Evolutionary conservation across 169 alveolate species (phyloP).

Genomic region (Plasmodium vinckei): DNA sequence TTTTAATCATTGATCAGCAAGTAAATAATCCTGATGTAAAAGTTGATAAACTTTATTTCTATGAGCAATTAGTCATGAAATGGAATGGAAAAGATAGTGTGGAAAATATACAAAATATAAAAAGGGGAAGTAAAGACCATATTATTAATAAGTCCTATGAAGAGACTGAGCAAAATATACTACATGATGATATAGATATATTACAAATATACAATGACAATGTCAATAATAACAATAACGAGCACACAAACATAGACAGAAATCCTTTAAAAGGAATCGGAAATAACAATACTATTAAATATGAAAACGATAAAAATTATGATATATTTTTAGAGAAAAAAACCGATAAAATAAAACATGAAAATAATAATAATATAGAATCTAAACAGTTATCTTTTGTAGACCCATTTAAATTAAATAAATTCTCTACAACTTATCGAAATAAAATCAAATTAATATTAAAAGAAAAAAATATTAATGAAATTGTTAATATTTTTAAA

Average conservation of each 20-base stretch:
- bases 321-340: conserved; percentile 27
- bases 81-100: conserved; percentile 13
- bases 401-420: conserved; percentile 39
- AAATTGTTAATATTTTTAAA: conserved; percentile 56
- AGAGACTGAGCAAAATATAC: conserved; percentile 18
- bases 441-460: conserved; percentile 51
- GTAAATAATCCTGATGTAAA: conserved; percentile 39
- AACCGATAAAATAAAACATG: conserved; percentile 4
- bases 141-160: conserved; percentile 1
- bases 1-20: conserved; percentile 29
- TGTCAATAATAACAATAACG: conserved; percentile 29
- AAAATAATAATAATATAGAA: conserved; percentile 15
- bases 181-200: conserved; percentile 10
- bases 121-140: conserved; percentile 13
- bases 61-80: conserved; percentile 39
- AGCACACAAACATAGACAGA: not conserved
- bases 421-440: conserved; percentile 42
- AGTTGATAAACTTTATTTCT: conserved; percentile 52
- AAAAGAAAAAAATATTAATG: conserved; percentile 65
- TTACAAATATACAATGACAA: conserved; percentile 16
- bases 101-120: conserved; percentile 10
- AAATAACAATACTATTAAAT: not conserved
- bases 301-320: conserved; percentile 13
- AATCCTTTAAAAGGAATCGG: not conserved
- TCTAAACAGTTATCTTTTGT: conserved; percentile 9